phyloP scores from a whole-genome alignment of 169 alveolate genomes.

The Eimeria falciformis region DNA sequence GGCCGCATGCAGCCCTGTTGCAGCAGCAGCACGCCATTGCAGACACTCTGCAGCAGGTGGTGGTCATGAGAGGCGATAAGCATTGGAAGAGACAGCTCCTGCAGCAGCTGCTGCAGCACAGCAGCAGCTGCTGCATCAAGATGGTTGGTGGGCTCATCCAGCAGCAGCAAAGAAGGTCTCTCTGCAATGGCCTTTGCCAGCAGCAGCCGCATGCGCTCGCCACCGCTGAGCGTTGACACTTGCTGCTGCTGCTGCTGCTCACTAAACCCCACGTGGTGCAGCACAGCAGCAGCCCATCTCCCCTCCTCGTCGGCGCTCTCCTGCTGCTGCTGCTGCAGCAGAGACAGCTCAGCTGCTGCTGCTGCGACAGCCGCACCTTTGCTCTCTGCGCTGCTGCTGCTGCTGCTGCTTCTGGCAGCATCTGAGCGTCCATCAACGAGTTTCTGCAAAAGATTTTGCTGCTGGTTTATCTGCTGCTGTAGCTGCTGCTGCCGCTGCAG shows the following conservation, averaged over 20 bases:
- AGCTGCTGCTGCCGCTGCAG: slow-evolving; percentile 62
- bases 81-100: slow-evolving; percentile 71
- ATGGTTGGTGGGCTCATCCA: slow-evolving; percentile 96
- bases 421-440: background rate
- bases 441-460: background rate
- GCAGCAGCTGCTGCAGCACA: slow-evolving; percentile 72
- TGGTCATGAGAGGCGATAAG: slow-evolving; percentile 79
- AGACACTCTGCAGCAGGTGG: slow-evolving; percentile 74
- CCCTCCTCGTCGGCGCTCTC: slow-evolving; percentile 36
- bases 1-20: background rate
- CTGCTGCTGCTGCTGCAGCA: slow-evolving; percentile 71
- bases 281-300: slow-evolving; percentile 13
- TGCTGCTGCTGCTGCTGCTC: slow-evolving; percentile 63
- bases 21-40: slow-evolving; percentile 73
- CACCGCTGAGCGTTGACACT: slow-evolving; percentile 55
- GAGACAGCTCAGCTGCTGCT: slow-evolving; percentile 43
- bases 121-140: slow-evolving; percentile 89
- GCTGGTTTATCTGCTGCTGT: slow-evolving; percentile 50
- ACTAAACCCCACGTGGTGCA: slow-evolving; percentile 16
- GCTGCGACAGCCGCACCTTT: slow-evolving; percentile 16
- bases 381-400: slow-evolving; percentile 31
- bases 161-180: slow-evolving; percentile 92
- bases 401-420: slow-evolving; percentile 20
- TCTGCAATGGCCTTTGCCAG: slow-evolving; percentile 88
- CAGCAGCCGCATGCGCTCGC: slow-evolving; percentile 76